These are phyloP conservation scores for Gnomoniopsis smithogilvyi DNA, from an alignment of 2,329 filamentous ascomycete genomes.

Conservation along the genomic window DNA sequence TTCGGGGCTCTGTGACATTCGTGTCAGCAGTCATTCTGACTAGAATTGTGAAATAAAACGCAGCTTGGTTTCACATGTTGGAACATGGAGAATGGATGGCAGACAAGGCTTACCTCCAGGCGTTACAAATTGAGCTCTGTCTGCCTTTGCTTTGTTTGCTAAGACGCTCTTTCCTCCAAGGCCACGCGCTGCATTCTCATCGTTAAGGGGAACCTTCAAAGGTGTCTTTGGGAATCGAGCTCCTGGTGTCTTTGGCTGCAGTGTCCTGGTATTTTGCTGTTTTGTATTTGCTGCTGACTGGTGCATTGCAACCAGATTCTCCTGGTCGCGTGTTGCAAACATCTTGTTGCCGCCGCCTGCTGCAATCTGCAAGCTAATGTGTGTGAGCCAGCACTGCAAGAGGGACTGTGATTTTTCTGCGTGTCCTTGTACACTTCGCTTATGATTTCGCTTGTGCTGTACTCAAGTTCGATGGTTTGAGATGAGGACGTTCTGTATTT, in stretches of 20 bases:
- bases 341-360: constrained; percentile 39
- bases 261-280: constrained; percentile 35
- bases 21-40: constrained; percentile 8
- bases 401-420: constrained; percentile 8
- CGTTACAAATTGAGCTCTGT: constrained; percentile 48
- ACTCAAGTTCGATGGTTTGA: neutral
- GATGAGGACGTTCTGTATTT: constrained; percentile 2
- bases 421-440: constrained; percentile 15
- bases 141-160: constrained; percentile 24
- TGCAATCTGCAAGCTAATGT: neutral
- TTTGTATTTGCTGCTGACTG: constrained; percentile 71
- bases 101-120: constrained; percentile 63
- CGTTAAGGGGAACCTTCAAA: constrained; percentile 71
- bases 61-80: neutral
- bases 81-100: neutral
- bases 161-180: constrained; percentile 55
- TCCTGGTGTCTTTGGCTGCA: constrained; percentile 76
- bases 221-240: constrained; percentile 78
- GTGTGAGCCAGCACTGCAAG: neutral
- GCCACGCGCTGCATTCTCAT: constrained; percentile 70
- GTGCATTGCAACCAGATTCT: constrained; percentile 77
- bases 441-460: constrained; percentile 12
- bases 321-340: constrained; percentile 80
- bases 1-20: constrained; percentile 52
- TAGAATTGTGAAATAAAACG: neutral